These are phyloP conservation scores for Mortierella sp. DNA, from an alignment of 371 early-diverging fungal genomes.

Conservation along the genomic window DNA sequence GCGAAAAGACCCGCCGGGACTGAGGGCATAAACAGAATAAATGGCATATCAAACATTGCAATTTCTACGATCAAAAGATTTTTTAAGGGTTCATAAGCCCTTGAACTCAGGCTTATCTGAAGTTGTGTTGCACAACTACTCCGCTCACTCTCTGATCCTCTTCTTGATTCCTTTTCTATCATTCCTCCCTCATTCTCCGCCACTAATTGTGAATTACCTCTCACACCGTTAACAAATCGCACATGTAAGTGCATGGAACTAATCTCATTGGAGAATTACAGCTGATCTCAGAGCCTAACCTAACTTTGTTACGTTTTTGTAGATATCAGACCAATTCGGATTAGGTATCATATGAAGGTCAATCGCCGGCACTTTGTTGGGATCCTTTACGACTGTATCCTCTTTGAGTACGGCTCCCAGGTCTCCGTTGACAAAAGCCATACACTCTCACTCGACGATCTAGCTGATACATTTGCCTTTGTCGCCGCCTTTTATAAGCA, in stretches of 20 bases:
- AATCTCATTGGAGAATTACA: background rate
- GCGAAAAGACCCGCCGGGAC: constrained; percentile 19
- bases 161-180: background rate
- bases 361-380: constrained; percentile 49
- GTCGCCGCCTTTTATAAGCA: constrained; percentile 52
- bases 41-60: background rate
- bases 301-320: too few relatives aligned
- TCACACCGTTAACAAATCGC: too few relatives aligned
- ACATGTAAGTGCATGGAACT: background rate
- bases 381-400: constrained; percentile 45
- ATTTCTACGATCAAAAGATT: background rate
- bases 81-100: background rate
- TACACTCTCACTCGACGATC: constrained; percentile 35
- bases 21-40: background rate
- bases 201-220: background rate
- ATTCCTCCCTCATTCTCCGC: background rate
- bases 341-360: constrained; percentile 32
- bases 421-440: constrained; percentile 4
- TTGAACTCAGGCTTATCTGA: too few relatives aligned
- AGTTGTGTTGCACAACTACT: background rate
- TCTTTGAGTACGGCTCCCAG: constrained; percentile 47
- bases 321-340: background rate
- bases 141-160: too few relatives aligned
- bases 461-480: constrained; percentile 48
- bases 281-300: background rate